Evolutionary conservation across 1,284 basidiomycete genomes (phyloP), one percentile per base, ranked within the genome.

Genomic region (Boletus holoroseus): DNA sequence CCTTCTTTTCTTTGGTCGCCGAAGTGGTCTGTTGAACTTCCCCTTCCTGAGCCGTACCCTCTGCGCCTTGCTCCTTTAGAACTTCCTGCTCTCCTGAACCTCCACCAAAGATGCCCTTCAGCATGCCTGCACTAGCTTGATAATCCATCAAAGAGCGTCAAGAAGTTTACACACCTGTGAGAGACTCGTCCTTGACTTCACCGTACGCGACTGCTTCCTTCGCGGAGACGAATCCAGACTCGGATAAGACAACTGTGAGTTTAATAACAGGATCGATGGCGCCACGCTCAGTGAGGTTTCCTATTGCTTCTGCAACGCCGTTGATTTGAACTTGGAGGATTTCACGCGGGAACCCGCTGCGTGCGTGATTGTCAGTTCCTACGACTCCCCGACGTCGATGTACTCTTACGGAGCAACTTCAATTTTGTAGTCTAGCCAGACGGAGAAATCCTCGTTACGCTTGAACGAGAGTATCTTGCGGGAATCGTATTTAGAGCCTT

Each of bases 381-480:
- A 44, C 32, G 47, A 22, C 47, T 11, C 16, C 15, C 24, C 15
- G 1, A 37, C 12, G 18, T 50, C 47, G 22, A 42, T 35, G 47
- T 30, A 44, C 3, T 73, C 83, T 66, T 59, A 88, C 85, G 77
- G 72, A 30, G 75, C 73, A 32, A 80, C 72, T 8, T 73, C 65
- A 30, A 70, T 68, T 71, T 83, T 85, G 68, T 93, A 91, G 49
- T 82, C 78, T 53, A 94, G 73, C 62, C 76, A 78, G 48, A 95
- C 72, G 1, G 76, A 70, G 55, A 94, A 88, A 61, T 94, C 89
- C 12, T 85, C 82, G 59, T 82, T 82, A 51, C 88, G 79, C 68
- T 86, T 67, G 67, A 94, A 83, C 4, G 87, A 85, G 55, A 95
- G 64, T 0, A 84, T 86, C 76, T 94, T 94, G 72, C 85, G 91